A percentile compares a stretch with the other conserved stretches of the same genome.
These are phyloP conservation scores for Apiospora saccharicola DNA, from an alignment of 2,329 filamentous ascomycete genomes.

Conservation along the genomic window DNA sequence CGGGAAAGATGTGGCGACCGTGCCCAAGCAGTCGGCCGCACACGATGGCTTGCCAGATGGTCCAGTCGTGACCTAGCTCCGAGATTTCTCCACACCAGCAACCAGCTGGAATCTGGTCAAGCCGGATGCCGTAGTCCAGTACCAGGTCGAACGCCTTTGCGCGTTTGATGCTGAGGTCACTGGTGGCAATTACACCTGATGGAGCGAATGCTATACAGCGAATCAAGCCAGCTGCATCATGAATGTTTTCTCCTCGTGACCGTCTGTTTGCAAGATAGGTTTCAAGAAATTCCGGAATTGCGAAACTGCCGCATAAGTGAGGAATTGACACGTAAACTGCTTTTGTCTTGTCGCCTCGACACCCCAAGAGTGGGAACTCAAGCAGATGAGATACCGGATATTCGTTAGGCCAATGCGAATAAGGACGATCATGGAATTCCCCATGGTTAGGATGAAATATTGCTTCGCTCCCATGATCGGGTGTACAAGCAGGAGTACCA, in stretches of 20 bases:
- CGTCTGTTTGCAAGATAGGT: not conserved
- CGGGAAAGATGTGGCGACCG: not conserved
- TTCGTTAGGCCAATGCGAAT: too few species aligned
- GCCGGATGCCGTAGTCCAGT: not conserved
- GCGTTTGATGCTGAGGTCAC: not conserved
- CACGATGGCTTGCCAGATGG: not conserved
- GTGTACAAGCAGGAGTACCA: too few species aligned
- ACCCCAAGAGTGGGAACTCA: too few species aligned
- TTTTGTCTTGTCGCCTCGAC: too few species aligned
- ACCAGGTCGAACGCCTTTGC: not conserved
- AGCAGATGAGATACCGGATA: too few species aligned
- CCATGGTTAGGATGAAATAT: too few species aligned
- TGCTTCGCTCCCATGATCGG: too few species aligned
- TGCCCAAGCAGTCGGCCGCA: not conserved
- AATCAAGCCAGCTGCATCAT: not conserved
- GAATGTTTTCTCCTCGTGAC: not conserved
- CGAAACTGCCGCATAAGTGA: not conserved
- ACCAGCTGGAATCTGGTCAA: not conserved
- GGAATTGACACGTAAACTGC: not conserved
- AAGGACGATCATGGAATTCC: too few species aligned
- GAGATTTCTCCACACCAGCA: too few species aligned
- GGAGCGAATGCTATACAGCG: not conserved
- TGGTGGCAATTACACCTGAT: too few species aligned
- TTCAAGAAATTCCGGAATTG: not conserved
- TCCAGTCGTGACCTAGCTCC: not conserved